These are phyloP conservation scores for Candida glucosophila DNA, from an alignment of 1,139 yeast genomes.

Conservation along the genomic window DNA sequence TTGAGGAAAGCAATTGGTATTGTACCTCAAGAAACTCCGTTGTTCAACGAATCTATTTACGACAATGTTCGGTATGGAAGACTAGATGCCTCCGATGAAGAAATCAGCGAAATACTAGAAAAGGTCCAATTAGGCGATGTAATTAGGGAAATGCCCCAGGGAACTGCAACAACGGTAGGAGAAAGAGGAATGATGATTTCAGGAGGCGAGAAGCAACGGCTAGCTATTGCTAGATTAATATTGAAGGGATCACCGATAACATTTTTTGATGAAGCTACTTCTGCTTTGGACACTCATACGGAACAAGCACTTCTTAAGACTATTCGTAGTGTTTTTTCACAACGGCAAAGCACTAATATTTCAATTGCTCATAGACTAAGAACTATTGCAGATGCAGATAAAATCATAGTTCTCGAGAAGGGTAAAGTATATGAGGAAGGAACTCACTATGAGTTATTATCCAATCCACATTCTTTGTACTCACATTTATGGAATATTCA, in stretches of 20 bases:
- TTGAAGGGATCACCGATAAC: conserved; percentile 82
- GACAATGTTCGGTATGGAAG: conserved; percentile 88
- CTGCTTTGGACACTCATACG: conserved; percentile 94
- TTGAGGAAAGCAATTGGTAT: conserved; percentile 74
- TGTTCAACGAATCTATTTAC: conserved; percentile 82
- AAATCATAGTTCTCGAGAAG: conserved; percentile 74
- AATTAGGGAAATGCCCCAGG: conserved; percentile 71
- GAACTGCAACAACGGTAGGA: conserved; percentile 84
- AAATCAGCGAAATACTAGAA: conserved; percentile 54
- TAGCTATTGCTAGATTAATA: conserved; percentile 84
- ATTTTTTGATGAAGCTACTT: conserved; percentile 94
- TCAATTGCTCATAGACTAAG: conserved; percentile 91
- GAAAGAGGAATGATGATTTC: conserved; percentile 98
- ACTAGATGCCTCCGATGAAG: conserved; percentile 63
- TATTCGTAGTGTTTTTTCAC: conserved; percentile 52
- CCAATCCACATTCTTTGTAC: conserved; percentile 51
- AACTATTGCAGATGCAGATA: conserved; percentile 91
- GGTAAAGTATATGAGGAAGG: conserved; percentile 89
- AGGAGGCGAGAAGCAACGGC: conserved; percentile 95
- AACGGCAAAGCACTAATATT: conserved; percentile 60
- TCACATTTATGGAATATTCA: conserved; percentile 85
- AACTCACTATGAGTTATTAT: conserved; percentile 55
- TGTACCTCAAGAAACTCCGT: conserved; percentile 96
- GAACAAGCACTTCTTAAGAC: conserved; percentile 78
- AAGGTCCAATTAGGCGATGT: conserved; percentile 63